These are phyloP conservation scores for Plectosphaerella plurivora DNA, from an alignment of 2,329 filamentous ascomycete species.

Conservation along the genomic window DNA sequence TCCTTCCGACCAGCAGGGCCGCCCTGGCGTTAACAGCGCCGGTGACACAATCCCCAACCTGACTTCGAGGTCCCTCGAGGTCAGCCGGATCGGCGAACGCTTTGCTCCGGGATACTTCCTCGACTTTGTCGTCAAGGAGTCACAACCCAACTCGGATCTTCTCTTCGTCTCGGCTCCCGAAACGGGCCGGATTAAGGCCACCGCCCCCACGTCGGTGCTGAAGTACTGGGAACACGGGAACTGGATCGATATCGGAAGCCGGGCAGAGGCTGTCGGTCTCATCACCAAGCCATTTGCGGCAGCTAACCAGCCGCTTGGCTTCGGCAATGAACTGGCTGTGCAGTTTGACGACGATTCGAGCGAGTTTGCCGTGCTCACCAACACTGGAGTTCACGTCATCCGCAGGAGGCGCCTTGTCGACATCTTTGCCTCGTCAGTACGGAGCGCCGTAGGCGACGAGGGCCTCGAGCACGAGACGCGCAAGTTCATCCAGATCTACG, in stretches of 20 bases:
- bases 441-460: constrained; percentile 69
- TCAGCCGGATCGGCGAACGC: constrained; percentile 48
- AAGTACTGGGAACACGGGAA: constrained; percentile 74
- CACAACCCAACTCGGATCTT: constrained; percentile 54
- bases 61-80: constrained; percentile 42
- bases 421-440: constrained; percentile 79
- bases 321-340: constrained; percentile 93
- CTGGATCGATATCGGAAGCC: constrained; percentile 71
- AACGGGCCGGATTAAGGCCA: constrained; percentile 72
- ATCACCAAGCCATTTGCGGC: constrained; percentile 71
- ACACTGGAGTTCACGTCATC: constrained; percentile 82
- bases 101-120: constrained; percentile 91
- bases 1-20: constrained; percentile 44
- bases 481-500: constrained; percentile 81
- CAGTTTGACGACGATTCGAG: constrained; percentile 81
- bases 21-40: constrained; percentile 15
- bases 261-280: constrained; percentile 73
- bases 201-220: constrained; percentile 46
- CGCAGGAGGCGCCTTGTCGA: constrained; percentile 83
- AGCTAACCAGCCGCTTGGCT: constrained; percentile 65
- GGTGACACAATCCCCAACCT: constrained; percentile 39
- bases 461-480: constrained; percentile 77
- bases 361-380: constrained; percentile 89
- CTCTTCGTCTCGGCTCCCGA: constrained; percentile 88
- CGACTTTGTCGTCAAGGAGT: constrained; percentile 68